Evolutionary conservation across 176 grass and related monocot genomes (phyloP).

Genomic region (Musa acuminata): DNA sequence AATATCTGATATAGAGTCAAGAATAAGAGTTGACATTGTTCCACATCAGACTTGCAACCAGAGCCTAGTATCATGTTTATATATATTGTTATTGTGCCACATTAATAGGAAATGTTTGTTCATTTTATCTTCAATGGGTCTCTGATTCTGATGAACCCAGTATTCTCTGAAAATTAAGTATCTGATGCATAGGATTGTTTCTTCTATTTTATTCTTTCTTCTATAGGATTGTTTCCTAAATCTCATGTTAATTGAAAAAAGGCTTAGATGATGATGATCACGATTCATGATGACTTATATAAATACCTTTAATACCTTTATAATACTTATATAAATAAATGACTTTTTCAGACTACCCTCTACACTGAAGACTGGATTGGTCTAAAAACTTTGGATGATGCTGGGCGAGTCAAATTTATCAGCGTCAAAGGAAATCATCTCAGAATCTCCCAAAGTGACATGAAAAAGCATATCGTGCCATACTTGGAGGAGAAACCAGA

Average conservation of each 20-base stretch:
- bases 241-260: not conserved
- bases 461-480: conserved; percentile 74
- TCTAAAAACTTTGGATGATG: conserved; percentile 61
- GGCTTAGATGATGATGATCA: too few relatives aligned
- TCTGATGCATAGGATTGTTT: too few relatives aligned
- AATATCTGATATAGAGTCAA: too few relatives aligned
- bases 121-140: not conserved
- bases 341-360: conserved; percentile 40
- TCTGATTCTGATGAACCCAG: not conserved
- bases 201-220: not conserved
- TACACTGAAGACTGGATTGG: conserved; percentile 89
- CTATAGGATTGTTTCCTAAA: not conserved
- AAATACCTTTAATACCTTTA: not conserved
- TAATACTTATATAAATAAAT: not conserved
- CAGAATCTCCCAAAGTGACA: conserved; percentile 58
- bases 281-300: too few relatives aligned
- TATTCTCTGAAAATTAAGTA: not conserved
- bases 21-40: too few relatives aligned
- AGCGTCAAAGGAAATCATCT: conserved; percentile 71
- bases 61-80: not conserved
- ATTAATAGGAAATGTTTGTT: not conserved
- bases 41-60: too few relatives aligned
- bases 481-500: conserved; percentile 38
- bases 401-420: conserved; percentile 70
- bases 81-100: not conserved